Conservation (phyloP, 2,329 filamentous ascomycete species). For the Anisogramma anomala region DNA sequence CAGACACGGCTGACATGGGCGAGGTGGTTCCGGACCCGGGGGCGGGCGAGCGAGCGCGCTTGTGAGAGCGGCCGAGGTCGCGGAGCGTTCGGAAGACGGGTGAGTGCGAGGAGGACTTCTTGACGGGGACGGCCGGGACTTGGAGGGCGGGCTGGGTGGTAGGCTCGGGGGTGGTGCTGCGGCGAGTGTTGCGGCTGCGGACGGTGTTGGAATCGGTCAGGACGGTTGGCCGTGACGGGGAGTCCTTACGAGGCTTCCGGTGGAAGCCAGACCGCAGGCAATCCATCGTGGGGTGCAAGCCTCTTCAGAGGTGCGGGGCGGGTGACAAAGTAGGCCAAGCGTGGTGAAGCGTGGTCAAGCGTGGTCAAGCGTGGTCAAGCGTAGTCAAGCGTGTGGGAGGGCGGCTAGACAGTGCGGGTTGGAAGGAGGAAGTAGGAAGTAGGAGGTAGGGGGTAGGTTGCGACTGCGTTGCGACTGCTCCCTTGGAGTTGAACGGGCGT, state of each 20-base stretch:
- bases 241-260: constrained; percentile 13
- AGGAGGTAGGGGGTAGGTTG: too few relatives aligned
- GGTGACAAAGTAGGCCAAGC: background rate
- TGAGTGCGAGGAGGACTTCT: constrained; percentile 13
- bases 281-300: constrained; percentile 8
- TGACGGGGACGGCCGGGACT: constrained; percentile 10
- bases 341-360: too few relatives aligned
- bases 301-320: background rate
- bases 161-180: constrained; percentile 13
- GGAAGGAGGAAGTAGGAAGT: too few relatives aligned
- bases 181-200: constrained; percentile 10
- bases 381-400: too few relatives aligned
- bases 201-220: constrained; percentile 6
- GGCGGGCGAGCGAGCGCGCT: constrained; percentile 34
- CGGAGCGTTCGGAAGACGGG: constrained; percentile 34
- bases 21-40: constrained; percentile 18
- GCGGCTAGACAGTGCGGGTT: too few relatives aligned
- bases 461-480: too few relatives aligned
- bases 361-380: too few relatives aligned
- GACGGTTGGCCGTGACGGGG: constrained; percentile 11
- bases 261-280: constrained; percentile 14
- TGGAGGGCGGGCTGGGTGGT: constrained; percentile 6
- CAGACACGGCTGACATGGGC: constrained; percentile 15
- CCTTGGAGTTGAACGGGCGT: too few relatives aligned
- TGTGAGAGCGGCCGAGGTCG: constrained; percentile 31